Evolutionary conservation across 2,329 filamentous ascomycete species (phyloP).

Genomic region (Monosporascus sp.): DNA sequence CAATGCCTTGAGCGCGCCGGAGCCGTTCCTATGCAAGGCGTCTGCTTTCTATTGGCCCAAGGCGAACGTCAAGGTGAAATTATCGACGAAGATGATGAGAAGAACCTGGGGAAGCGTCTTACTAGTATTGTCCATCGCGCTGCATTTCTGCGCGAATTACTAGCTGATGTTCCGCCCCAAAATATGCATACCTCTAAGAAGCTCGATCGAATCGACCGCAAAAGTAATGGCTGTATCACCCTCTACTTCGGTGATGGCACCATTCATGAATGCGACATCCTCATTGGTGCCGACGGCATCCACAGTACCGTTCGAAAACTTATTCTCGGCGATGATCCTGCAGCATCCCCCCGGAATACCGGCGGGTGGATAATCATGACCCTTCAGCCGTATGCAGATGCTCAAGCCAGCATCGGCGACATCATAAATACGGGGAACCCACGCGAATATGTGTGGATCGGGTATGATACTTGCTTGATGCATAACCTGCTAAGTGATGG

Average conservation of each 20-base stretch:
- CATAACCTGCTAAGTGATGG: conserved; percentile 14
- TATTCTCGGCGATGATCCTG: conserved; percentile 23
- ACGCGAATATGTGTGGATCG: conserved; percentile 19
- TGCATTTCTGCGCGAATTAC: conserved; percentile 11
- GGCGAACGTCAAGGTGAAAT: neutral
- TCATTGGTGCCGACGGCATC: conserved; percentile 35
- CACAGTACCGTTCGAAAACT: conserved; percentile 31
- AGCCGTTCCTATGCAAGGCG: conserved; percentile 3
- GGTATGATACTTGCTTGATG: conserved; percentile 7
- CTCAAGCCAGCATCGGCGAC: conserved; percentile 13
- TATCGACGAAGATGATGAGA: conserved; percentile 7
- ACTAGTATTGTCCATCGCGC: conserved; percentile 15
- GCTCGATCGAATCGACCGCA: conserved; percentile 6
- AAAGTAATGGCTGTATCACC: conserved; percentile 1
- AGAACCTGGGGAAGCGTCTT: conserved; percentile 3
- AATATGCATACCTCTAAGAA: conserved; percentile 19
- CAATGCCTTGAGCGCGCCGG: conserved; percentile 6
- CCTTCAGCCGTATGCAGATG: conserved; percentile 13
- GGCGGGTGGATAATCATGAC: conserved; percentile 17
- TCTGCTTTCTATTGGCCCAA: conserved; percentile 7
- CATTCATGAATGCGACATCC: conserved; percentile 26
- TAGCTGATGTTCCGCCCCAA: conserved; percentile 9
- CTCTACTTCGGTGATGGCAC: conserved; percentile 16
- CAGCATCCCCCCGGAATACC: conserved; percentile 12
- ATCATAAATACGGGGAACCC: conserved; percentile 7